Evolutionary conservation across 2,329 filamentous ascomycete genomes (phyloP).

Genomic region (Diaporthe longicolla): DNA sequence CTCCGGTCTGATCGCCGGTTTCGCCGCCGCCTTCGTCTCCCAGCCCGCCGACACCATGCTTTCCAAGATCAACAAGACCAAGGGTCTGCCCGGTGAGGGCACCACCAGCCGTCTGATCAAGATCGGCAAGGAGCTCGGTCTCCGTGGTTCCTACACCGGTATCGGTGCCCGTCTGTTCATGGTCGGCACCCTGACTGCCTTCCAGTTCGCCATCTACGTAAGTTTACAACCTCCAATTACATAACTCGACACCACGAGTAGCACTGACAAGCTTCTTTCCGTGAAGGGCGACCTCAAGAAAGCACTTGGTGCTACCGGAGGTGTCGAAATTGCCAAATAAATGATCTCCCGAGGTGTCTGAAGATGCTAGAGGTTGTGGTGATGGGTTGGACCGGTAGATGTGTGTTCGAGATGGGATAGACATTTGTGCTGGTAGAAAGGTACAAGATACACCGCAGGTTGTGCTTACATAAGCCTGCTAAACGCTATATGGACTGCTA

Average conservation of each 20-base stretch:
- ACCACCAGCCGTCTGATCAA: slow-evolving; percentile 77
- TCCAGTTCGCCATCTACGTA: slow-evolving; percentile 80
- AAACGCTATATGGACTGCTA: slow-evolving; percentile 10
- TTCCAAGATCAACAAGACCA: slow-evolving; percentile 84
- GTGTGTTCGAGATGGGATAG: slow-evolving; percentile 13
- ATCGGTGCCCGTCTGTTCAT: slow-evolving; percentile 80
- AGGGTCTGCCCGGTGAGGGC: slow-evolving; percentile 78
- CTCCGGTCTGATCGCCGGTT: slow-evolving; percentile 80
- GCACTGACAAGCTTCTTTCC: not conserved
- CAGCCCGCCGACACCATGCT: slow-evolving; percentile 84
- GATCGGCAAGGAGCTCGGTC: slow-evolving; percentile 78
- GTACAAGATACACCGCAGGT: slow-evolving; percentile 26
- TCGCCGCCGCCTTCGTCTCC: slow-evolving; percentile 79
- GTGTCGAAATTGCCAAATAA: slow-evolving; percentile 77
- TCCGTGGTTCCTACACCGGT: slow-evolving; percentile 76
- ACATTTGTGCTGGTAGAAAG: slow-evolving; percentile 19
- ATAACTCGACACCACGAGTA: not conserved
- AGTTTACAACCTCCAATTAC: not conserved
- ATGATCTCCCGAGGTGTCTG: not conserved
- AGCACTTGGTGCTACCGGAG: slow-evolving; percentile 76
- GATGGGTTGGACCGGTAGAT: not conserved
- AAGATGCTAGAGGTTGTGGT: not conserved
- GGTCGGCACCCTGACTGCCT: slow-evolving; percentile 75
- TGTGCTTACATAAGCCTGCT: slow-evolving; percentile 9
- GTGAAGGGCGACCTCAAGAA: slow-evolving; percentile 71